Evolutionary conservation across 345 rosid species (phyloP), one percentile per base, ranked within the genome.

Genomic region (Camelina sativa): DNA sequence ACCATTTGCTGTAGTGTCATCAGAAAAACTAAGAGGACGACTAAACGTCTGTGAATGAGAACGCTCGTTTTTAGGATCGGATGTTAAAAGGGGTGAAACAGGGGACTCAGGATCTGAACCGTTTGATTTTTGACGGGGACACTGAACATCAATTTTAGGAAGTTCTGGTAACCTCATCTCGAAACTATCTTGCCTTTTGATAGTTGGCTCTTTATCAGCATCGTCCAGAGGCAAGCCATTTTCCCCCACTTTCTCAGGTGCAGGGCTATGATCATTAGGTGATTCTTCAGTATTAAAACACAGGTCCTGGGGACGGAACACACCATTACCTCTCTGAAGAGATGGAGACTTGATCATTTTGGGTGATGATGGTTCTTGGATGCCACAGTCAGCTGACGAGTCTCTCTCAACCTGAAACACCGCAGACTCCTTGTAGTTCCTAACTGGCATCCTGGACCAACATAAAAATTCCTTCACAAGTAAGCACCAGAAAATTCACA

Each of bases 11-110:
- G 86, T 81, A 61, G 84, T 37, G 51, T 90, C 97, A 87, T 84
- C 94, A 59, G 90, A 88, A 58, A 85, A 89, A 79, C 93, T 88
- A 75, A 68, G 90, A 65, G 97, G 96, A 34, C 97, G 86, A 82
- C 98, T 95, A 82, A 92, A 95, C 47, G 97, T 95, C 80, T 95
- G 97, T 8, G 99, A 95, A 78, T 89, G 98, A 11, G 97, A 94
- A 19, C 97, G 94, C 80, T 94, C 98, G 70, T 82, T 91, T 80
- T 88, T 90, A 22, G 96, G 97, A 84, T 94, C 96, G 76, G 97
- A 88, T 51, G 89, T 94, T 85, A 94, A 81, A 70, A 94, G 91
- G 20, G 98, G 98, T 30, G 98, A 94, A 65, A 93, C 89, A 73
- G 98, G 98, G 74, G 97, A 93, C 85, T 93, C 98, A 7, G 96